phyloP scores from a whole-genome alignment of 768 basidiomycete species.

The Mycena belliarum region DNA sequence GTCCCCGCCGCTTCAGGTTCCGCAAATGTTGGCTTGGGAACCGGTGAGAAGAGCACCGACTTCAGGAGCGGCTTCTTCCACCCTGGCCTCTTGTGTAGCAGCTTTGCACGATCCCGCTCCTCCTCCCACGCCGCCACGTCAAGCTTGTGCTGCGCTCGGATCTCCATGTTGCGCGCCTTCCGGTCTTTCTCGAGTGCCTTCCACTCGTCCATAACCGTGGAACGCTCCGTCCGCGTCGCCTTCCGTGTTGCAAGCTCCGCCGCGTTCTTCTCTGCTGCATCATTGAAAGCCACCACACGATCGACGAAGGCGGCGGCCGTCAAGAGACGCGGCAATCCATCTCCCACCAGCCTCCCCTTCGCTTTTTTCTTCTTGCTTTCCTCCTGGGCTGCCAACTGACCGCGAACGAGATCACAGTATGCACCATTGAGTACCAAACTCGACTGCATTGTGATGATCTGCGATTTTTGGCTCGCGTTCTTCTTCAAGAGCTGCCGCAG shows the following conservation, averaged over 20 bases:
- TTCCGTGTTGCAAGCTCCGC: not conserved
- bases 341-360: not conserved
- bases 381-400: slow-evolving; percentile 22
- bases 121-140: slow-evolving; percentile 6
- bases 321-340: slow-evolving; percentile 7
- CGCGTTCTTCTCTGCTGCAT: not conserved
- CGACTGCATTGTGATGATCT: slow-evolving; percentile 19
- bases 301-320: not conserved
- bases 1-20: no score
- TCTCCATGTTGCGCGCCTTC: not conserved
- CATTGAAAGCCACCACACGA: slow-evolving; percentile 1
- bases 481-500: not conserved
- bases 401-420: slow-evolving; percentile 14
- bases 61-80: slow-evolving; percentile 6
- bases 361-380: not conserved
- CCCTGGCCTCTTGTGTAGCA: not conserved
- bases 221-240: not conserved
- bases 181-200: not conserved
- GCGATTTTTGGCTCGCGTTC: slow-evolving; percentile 1
- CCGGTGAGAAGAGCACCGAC: not conserved
- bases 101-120: not conserved
- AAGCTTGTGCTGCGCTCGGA: not conserved
- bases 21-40: not conserved
- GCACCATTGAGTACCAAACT: slow-evolving; percentile 15
- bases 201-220: not conserved